phyloP scores from a whole-genome alignment of 495 filamentous ascomycete species.

The Neurospora pannonica region DNA sequence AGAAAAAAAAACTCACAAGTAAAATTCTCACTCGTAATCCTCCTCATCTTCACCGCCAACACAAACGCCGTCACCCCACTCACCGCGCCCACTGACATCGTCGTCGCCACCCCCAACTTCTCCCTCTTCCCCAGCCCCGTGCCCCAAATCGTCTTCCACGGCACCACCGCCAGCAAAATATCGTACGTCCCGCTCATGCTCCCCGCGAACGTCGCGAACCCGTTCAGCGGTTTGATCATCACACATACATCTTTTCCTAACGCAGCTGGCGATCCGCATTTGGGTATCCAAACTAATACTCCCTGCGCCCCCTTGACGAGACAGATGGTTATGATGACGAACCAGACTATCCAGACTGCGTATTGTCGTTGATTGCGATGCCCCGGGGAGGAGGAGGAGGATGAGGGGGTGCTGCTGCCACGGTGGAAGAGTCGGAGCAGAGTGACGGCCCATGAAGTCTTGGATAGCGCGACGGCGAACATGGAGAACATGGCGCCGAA shows the following conservation, averaged over 20 bases:
- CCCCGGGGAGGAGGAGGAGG: not conserved
- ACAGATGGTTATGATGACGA: conserved; percentile 19
- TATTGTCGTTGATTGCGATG: not conserved
- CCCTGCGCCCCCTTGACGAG: conserved; percentile 9
- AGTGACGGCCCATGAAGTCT: conserved; percentile 24
- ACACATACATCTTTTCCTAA: not conserved
- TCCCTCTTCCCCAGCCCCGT: conserved; percentile 21
- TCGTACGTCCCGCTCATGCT: conserved; percentile 21
- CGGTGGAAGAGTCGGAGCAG: conserved; percentile 16
- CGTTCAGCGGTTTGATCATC: not conserved
- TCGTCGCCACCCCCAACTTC: conserved; percentile 19
- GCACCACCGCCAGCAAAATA: conserved; percentile 16
- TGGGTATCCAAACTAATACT: conserved; percentile 13
- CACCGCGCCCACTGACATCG: conserved; percentile 25
- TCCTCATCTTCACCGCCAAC: conserved; percentile 9
- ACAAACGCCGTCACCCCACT: conserved; percentile 16
- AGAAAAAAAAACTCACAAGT: too few relatives aligned
- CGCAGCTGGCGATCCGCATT: conserved; percentile 5
- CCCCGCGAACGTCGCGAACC: conserved; percentile 2
- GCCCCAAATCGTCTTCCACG: conserved; percentile 19
- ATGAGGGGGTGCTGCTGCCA: not conserved
- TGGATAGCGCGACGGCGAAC: conserved; percentile 18
- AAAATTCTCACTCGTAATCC: conserved; percentile 9
- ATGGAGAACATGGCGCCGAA: conserved; percentile 11
- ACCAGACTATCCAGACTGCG: conserved; percentile 5